phyloP scores from a whole-genome alignment of 768 basidiomycete species.

The Auricularia sp. region DNA sequence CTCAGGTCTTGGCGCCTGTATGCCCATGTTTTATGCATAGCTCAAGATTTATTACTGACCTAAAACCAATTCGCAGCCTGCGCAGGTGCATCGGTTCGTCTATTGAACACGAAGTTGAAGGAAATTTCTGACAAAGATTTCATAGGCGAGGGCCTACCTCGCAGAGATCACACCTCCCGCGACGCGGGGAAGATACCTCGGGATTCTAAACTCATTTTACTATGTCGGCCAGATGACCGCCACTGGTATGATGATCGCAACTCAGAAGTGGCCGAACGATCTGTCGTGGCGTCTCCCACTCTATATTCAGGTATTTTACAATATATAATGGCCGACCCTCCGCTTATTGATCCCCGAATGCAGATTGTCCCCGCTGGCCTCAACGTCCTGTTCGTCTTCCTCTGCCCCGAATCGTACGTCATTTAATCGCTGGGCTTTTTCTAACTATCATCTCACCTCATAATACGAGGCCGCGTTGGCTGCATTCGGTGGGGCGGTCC shows the following conservation, averaged over 20 bases:
- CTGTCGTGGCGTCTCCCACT: slow-evolving; percentile 41
- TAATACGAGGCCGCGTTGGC: slow-evolving; percentile 38
- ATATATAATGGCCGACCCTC: background rate
- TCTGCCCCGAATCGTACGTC: slow-evolving; percentile 41
- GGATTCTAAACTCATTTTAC: slow-evolving; percentile 38
- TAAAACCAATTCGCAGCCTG: too few relatives aligned
- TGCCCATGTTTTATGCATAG: too few relatives aligned
- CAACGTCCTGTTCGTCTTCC: slow-evolving; percentile 36
- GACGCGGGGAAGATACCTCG: slow-evolving; percentile 39
- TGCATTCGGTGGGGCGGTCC: slow-evolving; percentile 36
- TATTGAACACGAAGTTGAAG: too few relatives aligned
- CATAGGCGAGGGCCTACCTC: slow-evolving; percentile 36
- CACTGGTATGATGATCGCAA: slow-evolving; percentile 45
- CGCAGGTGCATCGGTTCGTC: too few relatives aligned
- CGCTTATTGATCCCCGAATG: background rate
- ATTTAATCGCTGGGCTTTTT: background rate
- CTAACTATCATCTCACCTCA: background rate
- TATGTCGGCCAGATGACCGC: slow-evolving; percentile 44
- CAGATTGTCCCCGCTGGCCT: slow-evolving; percentile 37
- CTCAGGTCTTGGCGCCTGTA: background rate
- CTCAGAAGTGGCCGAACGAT: slow-evolving; percentile 32
- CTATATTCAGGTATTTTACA: slow-evolving; percentile 31
- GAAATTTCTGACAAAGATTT: too few relatives aligned
- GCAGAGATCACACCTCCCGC: slow-evolving; percentile 41
- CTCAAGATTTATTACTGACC: too few relatives aligned